phyloP scores from a whole-genome alignment of 495 filamentous ascomycete genomes.

The Aspergillus campestris region DNA sequence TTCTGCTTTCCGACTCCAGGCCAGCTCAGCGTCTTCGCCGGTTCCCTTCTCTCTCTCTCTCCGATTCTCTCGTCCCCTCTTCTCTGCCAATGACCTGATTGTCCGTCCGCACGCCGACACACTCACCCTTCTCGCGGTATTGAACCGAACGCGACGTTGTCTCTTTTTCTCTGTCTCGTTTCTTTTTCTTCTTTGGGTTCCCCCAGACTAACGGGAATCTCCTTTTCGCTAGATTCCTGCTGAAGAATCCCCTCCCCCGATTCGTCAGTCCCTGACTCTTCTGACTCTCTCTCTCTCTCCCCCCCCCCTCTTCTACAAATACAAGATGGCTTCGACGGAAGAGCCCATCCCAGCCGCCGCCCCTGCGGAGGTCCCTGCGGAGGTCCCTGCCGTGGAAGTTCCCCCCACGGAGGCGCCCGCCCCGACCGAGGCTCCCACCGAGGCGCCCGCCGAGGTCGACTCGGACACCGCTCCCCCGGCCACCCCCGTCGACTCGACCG shows the following conservation, averaged over 20 bases:
- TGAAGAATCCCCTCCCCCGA: not conserved
- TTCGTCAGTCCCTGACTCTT: constrained; percentile 4
- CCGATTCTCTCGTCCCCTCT: no score
- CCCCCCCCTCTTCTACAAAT: not conserved
- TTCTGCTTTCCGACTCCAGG: no score
- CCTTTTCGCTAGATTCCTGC: no score
- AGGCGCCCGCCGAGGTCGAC: constrained; percentile 11
- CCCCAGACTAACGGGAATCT: not conserved
- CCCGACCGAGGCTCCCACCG: constrained; percentile 4
- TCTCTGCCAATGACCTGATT: no score
- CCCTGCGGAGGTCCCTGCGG: constrained; percentile 19
- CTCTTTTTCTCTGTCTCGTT: not conserved
- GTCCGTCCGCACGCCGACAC: no score
- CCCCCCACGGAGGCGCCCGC: constrained; percentile 32
- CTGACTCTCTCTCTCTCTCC: not conserved
- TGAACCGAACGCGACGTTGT: no score
- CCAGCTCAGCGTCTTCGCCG: no score
- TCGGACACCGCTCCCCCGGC: constrained; percentile 28
- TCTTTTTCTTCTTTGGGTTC: not conserved
- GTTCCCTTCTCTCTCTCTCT: no score
- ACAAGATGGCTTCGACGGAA: constrained; percentile 32
- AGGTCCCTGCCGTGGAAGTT: constrained; percentile 30
- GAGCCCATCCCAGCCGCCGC: constrained; percentile 21
- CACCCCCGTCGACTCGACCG: constrained; percentile 31
- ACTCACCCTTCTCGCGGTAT: no score